Base-by-base conservation (phyloP, 768 basidiomycete species). In the Boletus rufocinnamomeus region DNA sequence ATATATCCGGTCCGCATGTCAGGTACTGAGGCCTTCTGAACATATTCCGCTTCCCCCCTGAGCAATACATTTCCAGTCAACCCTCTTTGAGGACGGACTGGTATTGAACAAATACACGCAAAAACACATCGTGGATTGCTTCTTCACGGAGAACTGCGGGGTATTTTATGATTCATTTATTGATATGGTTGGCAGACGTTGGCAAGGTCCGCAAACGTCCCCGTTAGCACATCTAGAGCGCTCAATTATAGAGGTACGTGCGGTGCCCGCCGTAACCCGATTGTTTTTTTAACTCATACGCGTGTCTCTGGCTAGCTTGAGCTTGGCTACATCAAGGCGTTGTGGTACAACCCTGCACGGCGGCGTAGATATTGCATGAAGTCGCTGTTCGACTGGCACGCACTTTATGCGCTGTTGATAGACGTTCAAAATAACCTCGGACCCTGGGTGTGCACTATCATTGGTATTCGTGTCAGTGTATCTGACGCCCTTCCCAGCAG, bases 301-400 rank as follows among this genome's bases (percentile, higher is more conserved):
- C 3, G 16, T 25, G 6, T 44, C 52, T 34, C 25, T 41, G 41
- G 50, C 45, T 66, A 91, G 89, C 75, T 86, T 41, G 73, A 88
- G 23, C 77, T 81, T 1, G 80, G 80, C 11, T 82, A 87, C 56
- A 74, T 87, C 53, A 81, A 80, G 68, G 83, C 82, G 1, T 75
- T 80, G 40, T 92, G 87, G 84, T 79, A 76, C 52, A 93, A 91
- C 64, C 86, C 85, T 9, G 78, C 88, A 2, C 78, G 91, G 47
- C 79, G 85, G 52, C 79, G 90, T 44, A 77, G 91, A 49, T 78
- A 82, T 65, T 78, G 89, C 30, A 80, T 85, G 75, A 88, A 87
- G 61, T 77, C 82, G 0, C 68, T 88, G 35, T 63, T 84, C 3
- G 82, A 86, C 35, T 88, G 89, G 88, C 89, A 91, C 56, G 63